Base-by-base conservation (phyloP, 2,329 filamentous ascomycete genomes). In the Fonsecaea monophora region DNA sequence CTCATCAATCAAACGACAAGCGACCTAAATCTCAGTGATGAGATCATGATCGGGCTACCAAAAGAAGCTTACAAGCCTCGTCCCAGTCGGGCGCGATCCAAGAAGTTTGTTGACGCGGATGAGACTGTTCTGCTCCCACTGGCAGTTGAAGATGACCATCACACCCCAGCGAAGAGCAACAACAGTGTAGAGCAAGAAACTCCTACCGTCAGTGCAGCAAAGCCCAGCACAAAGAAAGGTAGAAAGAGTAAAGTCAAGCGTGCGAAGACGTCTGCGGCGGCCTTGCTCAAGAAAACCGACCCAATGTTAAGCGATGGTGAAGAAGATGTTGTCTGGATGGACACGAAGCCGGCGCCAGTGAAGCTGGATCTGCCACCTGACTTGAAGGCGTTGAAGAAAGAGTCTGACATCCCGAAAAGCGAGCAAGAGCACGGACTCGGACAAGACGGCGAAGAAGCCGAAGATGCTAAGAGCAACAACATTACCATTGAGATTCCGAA, bases 211-310 rank as follows among this genome's bases (percentile, higher is more conserved):
- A 21, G 57, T 25, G n/a, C 65, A 32, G 42, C 68, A 34, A 69
- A 68, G 18, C 30, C 67, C 2, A 60, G 60, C 34, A 37, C 53
- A 15, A 72, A 72, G 56, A 67, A 68, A 40, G 66, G 67, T 7
- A 70, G 69, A n/a, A 70, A 68, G 60, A 61, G 45, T 48, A 74
- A 73, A 58, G 71, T 72, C 53, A 74, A 74, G 53, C 67, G 69
- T 12, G 70, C 71, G 15, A 74, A 73, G 56, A 72, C 71, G 25
- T 71, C 71, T 9, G 71, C 70, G 3, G 70, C 68, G 42, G 66
- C 64, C 5, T 48, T 72, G 12, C 50, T 71, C 38, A 69, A 66
- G 30, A 65, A 64, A 42, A 55, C 48, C 8, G 67, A 70, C 5
- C 64, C 67, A 2, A 70, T 71, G 67, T 55, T 73, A 12, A 70